Base-by-base conservation (phyloP, 2,329 filamentous ascomycete species). In the Neophaeococcomyces mojaviensis region DNA sequence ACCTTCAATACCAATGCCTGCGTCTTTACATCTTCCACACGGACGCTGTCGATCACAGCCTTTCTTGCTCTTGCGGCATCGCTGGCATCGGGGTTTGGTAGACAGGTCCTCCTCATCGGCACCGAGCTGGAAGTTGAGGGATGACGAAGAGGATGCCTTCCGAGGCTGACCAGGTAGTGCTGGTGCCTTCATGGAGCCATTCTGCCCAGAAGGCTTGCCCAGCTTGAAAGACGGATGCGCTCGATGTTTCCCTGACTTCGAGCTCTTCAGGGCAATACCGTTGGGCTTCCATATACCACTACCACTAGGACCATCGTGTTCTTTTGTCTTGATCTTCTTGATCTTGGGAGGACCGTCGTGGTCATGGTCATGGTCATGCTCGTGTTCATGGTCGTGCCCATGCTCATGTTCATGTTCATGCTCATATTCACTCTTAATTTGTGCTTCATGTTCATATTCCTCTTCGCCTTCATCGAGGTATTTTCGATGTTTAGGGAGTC, bases 31-130 rank as follows among this genome's bases (percentile, higher is more conserved):
- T 53, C 92, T 81, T 46, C 88, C 87, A 61, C 92, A 98, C 22
- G 92, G 92, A 32, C 92, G 83, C 68, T 97, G 92, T 48, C 92
- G 84, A 70, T 98, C 92, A 63, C 92, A 98, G 10, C 92, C 92
- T 70, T 98, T 98, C 76, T 98, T 98, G 71, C 90, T 97, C 79
- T 98, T 98, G 60, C 92, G 85, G 74, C 92, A 98, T 48, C 92
- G 85, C 66, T 98, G 92, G 73, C 92, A 98, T 52, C 92, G 88
- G 47, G 92, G 92, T 69, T 97, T 96, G 55, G 85, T 89, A 0
- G 90, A 96, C 16, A 97, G 71, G 47, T 96, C 89, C 55, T 96
- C 89, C 55, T 95, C 87, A 55, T 88, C 87, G 26, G 73, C 72
- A 39, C 73, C 77, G 33, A 79, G 68, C 52, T 75, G 77, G 51